Evolutionary conservation across 345 rosid species (phyloP), one percentile per base, ranked within the genome.

Genomic region (Acer campestre): DNA sequence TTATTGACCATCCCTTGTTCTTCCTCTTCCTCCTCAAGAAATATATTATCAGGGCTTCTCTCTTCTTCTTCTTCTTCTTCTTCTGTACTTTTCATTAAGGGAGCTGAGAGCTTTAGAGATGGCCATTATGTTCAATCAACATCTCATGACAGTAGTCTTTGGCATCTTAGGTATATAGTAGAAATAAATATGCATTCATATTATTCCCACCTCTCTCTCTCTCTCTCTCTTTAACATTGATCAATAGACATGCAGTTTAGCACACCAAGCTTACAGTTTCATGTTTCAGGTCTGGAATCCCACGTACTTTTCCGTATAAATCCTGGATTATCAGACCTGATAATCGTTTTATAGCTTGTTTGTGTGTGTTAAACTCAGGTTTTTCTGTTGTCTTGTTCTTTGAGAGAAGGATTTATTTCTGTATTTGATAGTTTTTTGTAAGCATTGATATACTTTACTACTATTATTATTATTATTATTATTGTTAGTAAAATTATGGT

Each of bases 111-210:
- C 46, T 42, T 1, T 42, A 42, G 6, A 68, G 7, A 92, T 89
- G 93, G 90, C 83, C 17, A 2, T 80, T 18, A 68, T 78, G 56
- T 74, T 59, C 73, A 58, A 74, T 48, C 88, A 85, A 71, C 90
- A 79, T 63, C 76, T 75, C 2, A 56, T 67, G 80, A 89, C 88
- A 62, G 23, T 82, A 65, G 77, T 82, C 42, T 95, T 92, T 76
- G 98, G 98, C 48, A 64, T 93, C 79, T 79, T 91, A 70, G 98
- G 98, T 94, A 90, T 59, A 7, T 8, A 14, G 29, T 9, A 35
- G 1, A 4, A 17, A 46, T 6, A 4, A 35, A 4, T 35, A 35
- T 71, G 29, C 49, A 20, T 6, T 71, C 1, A 42, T 35, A 35
- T 35, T 35, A 35, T 42, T 42, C 46, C 11, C 46, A 4, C 64